These are phyloP conservation scores for Epichloe sp. DNA, from an alignment of 2,329 filamentous ascomycete species.

Conservation along the genomic window DNA sequence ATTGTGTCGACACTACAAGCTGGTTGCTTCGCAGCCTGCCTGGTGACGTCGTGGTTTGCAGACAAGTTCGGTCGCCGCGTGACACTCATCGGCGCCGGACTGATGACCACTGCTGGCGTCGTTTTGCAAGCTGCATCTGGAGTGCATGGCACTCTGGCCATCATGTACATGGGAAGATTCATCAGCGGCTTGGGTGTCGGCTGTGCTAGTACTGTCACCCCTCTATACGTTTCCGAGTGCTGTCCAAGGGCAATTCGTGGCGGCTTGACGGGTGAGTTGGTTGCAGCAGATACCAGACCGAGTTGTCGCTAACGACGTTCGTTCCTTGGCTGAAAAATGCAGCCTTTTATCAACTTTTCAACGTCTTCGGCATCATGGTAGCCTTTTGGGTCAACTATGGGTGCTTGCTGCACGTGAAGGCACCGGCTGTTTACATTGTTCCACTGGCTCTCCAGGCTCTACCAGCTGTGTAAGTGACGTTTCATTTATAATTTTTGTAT, in stretches of 20 bases:
- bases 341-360: slow-evolving; percentile 38
- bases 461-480: slow-evolving; percentile 37
- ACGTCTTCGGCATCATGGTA: slow-evolving; percentile 29
- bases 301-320: neutral
- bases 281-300: too few relatives aligned
- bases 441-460: slow-evolving; percentile 53
- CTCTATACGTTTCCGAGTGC: slow-evolving; percentile 35
- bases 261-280: slow-evolving; percentile 28
- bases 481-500: neutral
- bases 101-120: slow-evolving; percentile 46
- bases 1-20: slow-evolving; percentile 59
- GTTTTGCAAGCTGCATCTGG: slow-evolving; percentile 50
- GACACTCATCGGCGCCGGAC: slow-evolving; percentile 41
- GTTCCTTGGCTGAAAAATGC: neutral
- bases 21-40: slow-evolving; percentile 52
- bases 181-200: slow-evolving; percentile 35
- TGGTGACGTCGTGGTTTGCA: slow-evolving; percentile 40
- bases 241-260: slow-evolving; percentile 37
- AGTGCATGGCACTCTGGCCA: slow-evolving; percentile 36
- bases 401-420: slow-evolving; percentile 29
- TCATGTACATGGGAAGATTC: slow-evolving; percentile 54
- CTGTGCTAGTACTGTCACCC: slow-evolving; percentile 32
- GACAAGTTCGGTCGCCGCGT: slow-evolving; percentile 42
- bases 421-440: slow-evolving; percentile 42
- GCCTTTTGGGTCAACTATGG: slow-evolving; percentile 41